Evolutionary conservation across 1,139 yeast genomes (phyloP), one percentile per base, ranked within the genome.

Genomic region (Protomyces lactucae-debilis): DNA sequence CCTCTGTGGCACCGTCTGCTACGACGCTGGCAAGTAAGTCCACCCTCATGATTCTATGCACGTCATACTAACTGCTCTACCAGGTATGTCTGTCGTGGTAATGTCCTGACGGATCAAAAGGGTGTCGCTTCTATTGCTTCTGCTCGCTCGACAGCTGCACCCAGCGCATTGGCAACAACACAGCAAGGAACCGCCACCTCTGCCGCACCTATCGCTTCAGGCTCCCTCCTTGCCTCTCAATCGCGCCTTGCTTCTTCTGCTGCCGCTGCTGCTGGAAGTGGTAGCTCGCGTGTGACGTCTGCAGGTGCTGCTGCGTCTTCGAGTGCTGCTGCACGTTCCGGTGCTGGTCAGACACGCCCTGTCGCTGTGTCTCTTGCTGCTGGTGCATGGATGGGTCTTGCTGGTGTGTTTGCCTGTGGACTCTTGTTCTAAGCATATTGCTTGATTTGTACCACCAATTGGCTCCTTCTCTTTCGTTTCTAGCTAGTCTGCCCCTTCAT

Each of bases 141-240:
- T 28, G 40, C 45, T 8, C 21, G 52, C n/a, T 52, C 57, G 3
- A 59, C 63, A 18, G 37, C 52, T 9, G 43, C 43, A 14, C 16
- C 43, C 4, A 43, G 48, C 16, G 48, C 18, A 18, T 51, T 52
- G 4, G 57, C 53, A 55, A 59, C 63, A 12, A 21, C 43, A 36
- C 53, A 55, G 10, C 63, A 52, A 32, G 63, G 63, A 6, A 55
- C 63, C 23, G 54, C 63, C 18, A 55, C 63, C 9, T 23, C 63
- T 32, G 53, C 63, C n/a, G 45, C 63, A 6, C 51, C 63, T 3
- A 25, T 59, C 36, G 40, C 28, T 18, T 59, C 63, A 3, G 57
- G 53, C n/a, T 37, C 57, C 5, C 35, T 59, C 28, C 6, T 59
- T 14, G 37, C 63, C 10, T 25, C 52, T n/a, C 63, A 59, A 32